These are phyloP conservation scores for Didymella pomorum DNA, from an alignment of 2,329 filamentous ascomycete species.

Conservation along the genomic window DNA sequence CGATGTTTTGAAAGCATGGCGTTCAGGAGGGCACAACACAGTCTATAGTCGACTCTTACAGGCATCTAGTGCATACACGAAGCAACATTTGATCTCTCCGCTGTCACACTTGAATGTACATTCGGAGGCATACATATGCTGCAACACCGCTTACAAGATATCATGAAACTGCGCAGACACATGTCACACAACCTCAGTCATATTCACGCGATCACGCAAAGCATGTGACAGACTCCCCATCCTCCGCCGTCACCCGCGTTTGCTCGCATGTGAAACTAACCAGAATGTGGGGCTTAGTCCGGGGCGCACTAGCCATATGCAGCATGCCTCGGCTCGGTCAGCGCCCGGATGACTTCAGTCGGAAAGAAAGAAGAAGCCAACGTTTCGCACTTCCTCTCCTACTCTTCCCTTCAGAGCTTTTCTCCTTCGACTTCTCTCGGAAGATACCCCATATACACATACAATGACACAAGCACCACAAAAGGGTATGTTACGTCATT, in stretches of 20 bases:
- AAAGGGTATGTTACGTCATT: slow-evolving; percentile 18
- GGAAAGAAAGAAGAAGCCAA: slow-evolving; percentile 9
- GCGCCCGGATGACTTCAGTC: slow-evolving; percentile 20
- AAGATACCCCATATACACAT: not conserved
- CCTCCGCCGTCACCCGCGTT: slow-evolving; percentile 11
- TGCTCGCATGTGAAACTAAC: slow-evolving; percentile 24
- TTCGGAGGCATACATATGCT: not conserved
- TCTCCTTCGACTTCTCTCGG: not conserved
- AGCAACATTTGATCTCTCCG: not conserved
- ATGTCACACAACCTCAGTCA: slow-evolving; percentile 8
- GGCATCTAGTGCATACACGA: not conserved
- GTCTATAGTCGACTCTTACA: not conserved
- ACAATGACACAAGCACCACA: slow-evolving; percentile 24
- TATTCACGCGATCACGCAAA: not conserved
- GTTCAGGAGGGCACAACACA: slow-evolving; percentile 25
- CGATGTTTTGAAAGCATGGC: slow-evolving; percentile 32
- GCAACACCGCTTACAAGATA: not conserved
- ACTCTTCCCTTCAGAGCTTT: not conserved
- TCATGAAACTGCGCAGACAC: slow-evolving; percentile 9
- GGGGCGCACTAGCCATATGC: slow-evolving; percentile 14
- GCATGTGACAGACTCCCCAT: slow-evolving; percentile 32
- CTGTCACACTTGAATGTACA: not conserved
- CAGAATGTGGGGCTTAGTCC: slow-evolving; percentile 12
- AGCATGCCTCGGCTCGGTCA: slow-evolving; percentile 21
- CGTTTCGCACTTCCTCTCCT: slow-evolving; percentile 13